These are phyloP conservation scores for Scheffersomyces lignosus DNA, from an alignment of 805 yeast genomes.

Conservation along the genomic window DNA sequence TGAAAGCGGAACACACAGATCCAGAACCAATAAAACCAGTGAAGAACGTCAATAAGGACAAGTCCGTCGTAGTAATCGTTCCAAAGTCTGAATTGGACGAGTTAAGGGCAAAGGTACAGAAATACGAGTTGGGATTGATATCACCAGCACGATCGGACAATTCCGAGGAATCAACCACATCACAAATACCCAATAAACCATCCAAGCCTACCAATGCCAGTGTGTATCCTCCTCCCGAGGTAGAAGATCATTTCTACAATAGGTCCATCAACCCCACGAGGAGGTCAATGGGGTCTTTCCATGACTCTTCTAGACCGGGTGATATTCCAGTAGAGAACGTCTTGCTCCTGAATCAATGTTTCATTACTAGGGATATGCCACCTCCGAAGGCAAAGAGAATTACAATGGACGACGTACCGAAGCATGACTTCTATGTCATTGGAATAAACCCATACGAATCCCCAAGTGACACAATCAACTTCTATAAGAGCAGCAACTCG, in stretches of 20 bases:
- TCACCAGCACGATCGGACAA: neutral
- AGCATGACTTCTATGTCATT: constrained; percentile 1
- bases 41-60: neutral
- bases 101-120: constrained; percentile 3
- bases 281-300: neutral
- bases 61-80: constrained; percentile 9
- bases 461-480: constrained; percentile 8
- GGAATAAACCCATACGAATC: constrained; percentile 11
- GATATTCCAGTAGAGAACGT: neutral
- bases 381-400: constrained; percentile 1
- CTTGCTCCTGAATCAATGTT: neutral
- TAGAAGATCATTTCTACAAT: neutral
- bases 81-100: constrained; percentile 10
- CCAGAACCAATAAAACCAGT: neutral
- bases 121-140: neutral
- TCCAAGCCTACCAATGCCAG: neutral
- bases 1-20: neutral
- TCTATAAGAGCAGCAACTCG: constrained; percentile 1
- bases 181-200: neutral
- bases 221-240: neutral
- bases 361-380: neutral
- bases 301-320: constrained; percentile 1
- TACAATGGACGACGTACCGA: constrained; percentile 1
- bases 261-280: neutral
- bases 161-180: neutral